phyloP scores from a whole-genome alignment of 805 yeast genomes.

The Candida parachauliodes region DNA sequence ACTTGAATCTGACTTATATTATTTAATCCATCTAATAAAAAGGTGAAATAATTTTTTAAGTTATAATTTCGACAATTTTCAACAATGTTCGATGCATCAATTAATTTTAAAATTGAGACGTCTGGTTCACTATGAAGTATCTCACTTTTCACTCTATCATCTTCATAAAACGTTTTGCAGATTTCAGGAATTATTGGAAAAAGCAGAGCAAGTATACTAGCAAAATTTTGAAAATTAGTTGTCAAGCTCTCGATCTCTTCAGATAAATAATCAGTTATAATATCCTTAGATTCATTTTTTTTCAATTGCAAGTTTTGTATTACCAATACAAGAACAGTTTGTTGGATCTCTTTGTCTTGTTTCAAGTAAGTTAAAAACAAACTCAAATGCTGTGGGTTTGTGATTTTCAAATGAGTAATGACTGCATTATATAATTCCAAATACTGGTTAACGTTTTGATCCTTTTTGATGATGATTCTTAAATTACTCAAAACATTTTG shows the following conservation, averaged over 20 bases:
- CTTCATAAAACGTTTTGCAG: slow-evolving; percentile 18
- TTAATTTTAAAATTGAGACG: slow-evolving; percentile 16
- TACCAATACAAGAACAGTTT: slow-evolving; percentile 19
- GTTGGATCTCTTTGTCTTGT: slow-evolving; percentile 12
- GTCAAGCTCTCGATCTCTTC: slow-evolving; percentile 13
- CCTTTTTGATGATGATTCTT: slow-evolving; percentile 3
- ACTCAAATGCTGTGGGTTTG: slow-evolving; percentile 18
- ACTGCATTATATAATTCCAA: slow-evolving; percentile 18
- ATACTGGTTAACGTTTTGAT: slow-evolving; percentile 9
- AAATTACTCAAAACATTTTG: slow-evolving; percentile 7
- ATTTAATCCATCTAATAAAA: slow-evolving; percentile 35
- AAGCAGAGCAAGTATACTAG: slow-evolving; percentile 18
- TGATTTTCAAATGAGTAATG: slow-evolving; percentile 16
- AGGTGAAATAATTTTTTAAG: slow-evolving; percentile 39
- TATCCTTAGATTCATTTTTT: slow-evolving; percentile 13
- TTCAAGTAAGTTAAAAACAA: slow-evolving; percentile 17
- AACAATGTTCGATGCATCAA: slow-evolving; percentile 43
- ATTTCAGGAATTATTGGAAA: slow-evolving; percentile 28
- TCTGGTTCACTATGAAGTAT: slow-evolving; percentile 9
- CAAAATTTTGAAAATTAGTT: slow-evolving; percentile 17
- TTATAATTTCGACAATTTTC: slow-evolving; percentile 48
- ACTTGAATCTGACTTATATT: slow-evolving; percentile 20
- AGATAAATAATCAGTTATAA: slow-evolving; percentile 22
- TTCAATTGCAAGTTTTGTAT: slow-evolving; percentile 18
- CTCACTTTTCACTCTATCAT: slow-evolving; percentile 15